phyloP scores from a whole-genome alignment of 371 early-diverging fungal genomes.

The Gilbertella persicaria region DNA sequence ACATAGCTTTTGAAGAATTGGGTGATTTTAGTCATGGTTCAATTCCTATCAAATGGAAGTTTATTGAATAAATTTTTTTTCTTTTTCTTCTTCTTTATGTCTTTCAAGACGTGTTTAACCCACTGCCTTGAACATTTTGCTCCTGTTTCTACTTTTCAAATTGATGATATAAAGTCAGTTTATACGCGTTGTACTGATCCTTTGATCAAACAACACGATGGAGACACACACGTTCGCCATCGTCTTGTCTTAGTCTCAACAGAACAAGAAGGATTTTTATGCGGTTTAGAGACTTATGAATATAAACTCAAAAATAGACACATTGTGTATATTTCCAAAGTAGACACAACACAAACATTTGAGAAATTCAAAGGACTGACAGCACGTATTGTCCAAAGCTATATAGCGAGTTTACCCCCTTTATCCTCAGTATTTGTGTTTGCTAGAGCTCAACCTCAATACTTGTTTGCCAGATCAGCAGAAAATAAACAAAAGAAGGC shows the following conservation, averaged over 20 bases:
- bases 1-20: slow-evolving; percentile 34
- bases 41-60: slow-evolving; percentile 36
- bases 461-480: slow-evolving; percentile 77
- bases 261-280: slow-evolving; percentile 19
- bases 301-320: slow-evolving; percentile 15
- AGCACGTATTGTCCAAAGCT: slow-evolving; percentile 46
- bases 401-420: slow-evolving; percentile 42
- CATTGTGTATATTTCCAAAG: slow-evolving; percentile 60
- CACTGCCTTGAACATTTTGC: neutral
- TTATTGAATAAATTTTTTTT: neutral
- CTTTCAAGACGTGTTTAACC: neutral
- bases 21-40: slow-evolving; percentile 34
- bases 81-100: neutral
- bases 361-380: slow-evolving; percentile 25
- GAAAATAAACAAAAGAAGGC: slow-evolving; percentile 59
- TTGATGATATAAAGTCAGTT: neutral
- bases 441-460: slow-evolving; percentile 86
- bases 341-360: slow-evolving; percentile 60
- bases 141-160: neutral
- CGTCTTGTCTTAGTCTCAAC: slow-evolving; percentile 18
- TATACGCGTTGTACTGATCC: neutral
- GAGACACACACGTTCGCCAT: slow-evolving; percentile 18
- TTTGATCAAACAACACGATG: slow-evolving; percentile 8
- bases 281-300: slow-evolving; percentile 42
- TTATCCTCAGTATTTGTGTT: slow-evolving; percentile 61